These are phyloP conservation scores for Arthroderma uncinatum DNA, from an alignment of 2,329 filamentous ascomycete species.

Conservation along the genomic window DNA sequence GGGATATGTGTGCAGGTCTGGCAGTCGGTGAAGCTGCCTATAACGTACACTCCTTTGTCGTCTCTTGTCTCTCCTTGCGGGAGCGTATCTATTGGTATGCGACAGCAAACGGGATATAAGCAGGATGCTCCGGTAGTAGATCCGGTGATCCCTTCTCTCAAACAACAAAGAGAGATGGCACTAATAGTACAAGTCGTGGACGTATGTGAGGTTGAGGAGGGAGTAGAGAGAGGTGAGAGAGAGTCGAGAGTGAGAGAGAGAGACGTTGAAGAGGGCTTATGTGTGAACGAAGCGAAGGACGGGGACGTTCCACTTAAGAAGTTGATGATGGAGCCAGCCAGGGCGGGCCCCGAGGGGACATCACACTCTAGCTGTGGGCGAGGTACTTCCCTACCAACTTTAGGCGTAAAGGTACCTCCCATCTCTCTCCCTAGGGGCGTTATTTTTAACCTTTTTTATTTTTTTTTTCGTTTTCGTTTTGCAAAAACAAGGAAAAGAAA, in stretches of 20 bases:
- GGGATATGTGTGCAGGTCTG: neutral
- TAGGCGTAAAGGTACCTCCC: neutral
- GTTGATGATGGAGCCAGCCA: neutral
- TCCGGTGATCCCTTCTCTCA: neutral
- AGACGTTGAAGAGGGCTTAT: neutral
- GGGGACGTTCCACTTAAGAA: conserved; percentile 5
- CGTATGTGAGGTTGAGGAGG: neutral
- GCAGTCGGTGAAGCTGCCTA: neutral
- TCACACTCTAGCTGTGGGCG: neutral
- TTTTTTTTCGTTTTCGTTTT: neutral
- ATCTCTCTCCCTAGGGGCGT: neutral
- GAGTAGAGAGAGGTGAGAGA: neutral
- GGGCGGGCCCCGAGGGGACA: neutral
- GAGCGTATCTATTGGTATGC: conserved; percentile 1
- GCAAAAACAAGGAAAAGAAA: neutral
- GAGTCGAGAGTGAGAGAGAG: neutral
- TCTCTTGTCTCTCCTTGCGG: conserved; percentile 1
- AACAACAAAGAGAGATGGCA: neutral
- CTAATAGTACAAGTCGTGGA: neutral
- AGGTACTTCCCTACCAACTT: neutral
- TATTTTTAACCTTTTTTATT: conserved; percentile 1
- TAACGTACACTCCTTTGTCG: neutral
- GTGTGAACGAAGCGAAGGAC: neutral
- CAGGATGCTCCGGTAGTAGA: too few relatives aligned
- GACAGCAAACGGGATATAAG: neutral